Percentiles rank a stretch among this genome's conserved stretches.
phyloP scores from a whole-genome alignment of 257 asterid species.

The Mentha longifolia region DNA sequence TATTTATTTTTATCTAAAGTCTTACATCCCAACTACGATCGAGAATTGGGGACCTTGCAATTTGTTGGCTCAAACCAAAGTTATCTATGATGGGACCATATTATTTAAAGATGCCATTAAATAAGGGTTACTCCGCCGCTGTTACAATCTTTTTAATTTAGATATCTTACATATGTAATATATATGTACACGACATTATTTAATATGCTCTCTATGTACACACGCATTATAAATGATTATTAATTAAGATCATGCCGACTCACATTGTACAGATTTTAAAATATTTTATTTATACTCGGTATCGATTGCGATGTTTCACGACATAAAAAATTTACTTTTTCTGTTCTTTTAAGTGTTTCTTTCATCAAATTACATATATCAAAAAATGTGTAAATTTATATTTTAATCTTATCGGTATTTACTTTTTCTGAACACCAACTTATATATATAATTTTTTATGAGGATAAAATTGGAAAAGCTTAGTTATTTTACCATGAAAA shows the following conservation, averaged over 20 bases:
- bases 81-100: slow-evolving; percentile 35
- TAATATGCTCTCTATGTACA: slow-evolving; percentile 9
- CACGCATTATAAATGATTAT: slow-evolving; percentile 10
- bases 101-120: slow-evolving; percentile 32
- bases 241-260: slow-evolving; percentile 4
- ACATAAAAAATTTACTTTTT: no score
- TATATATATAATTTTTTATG: no score
- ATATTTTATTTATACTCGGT: no score
- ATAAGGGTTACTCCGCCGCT: slow-evolving; percentile 29
- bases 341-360: no score
- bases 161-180: not conserved
- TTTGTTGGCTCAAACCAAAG: slow-evolving; percentile 31
- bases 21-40: slow-evolving; percentile 20
- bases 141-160: slow-evolving; percentile 15
- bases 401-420: no score
- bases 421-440: no score
- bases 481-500: no score
- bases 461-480: no score
- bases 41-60: slow-evolving; percentile 23
- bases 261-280: not conserved
- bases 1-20: not conserved
- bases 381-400: no score
- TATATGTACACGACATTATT: slow-evolving; percentile 2
- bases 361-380: no score
- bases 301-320: no score